Conservation (phyloP, 371 early-diverging fungal species). For the Haplosporangium sp. region DNA sequence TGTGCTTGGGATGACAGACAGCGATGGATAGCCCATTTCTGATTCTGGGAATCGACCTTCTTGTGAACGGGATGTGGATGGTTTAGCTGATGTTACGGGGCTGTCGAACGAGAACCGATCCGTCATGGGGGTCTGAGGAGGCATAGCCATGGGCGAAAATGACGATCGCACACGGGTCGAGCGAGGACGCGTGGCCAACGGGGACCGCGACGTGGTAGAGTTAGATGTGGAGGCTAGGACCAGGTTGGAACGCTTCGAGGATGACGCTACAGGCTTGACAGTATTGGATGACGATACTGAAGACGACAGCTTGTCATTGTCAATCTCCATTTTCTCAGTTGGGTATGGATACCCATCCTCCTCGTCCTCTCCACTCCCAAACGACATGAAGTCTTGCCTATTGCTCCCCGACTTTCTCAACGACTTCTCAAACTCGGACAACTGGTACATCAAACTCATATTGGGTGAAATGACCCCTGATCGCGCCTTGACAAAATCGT, state of each 20-base stretch:
- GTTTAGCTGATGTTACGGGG: not conserved
- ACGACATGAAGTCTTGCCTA: not conserved
- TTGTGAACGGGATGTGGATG: slow-evolving; percentile 4
- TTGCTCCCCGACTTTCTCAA: slow-evolving; percentile 9
- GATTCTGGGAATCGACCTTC: not conserved
- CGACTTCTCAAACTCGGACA: slow-evolving; percentile 78
- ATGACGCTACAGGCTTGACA: not conserved
- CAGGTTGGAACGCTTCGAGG: slow-evolving; percentile 6
- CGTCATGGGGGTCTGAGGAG: slow-evolving; percentile 25
- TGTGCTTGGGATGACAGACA: not conserved
- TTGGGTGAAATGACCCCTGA: slow-evolving; percentile 86
- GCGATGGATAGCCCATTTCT: not conserved
- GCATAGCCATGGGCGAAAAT: slow-evolving; percentile 1
- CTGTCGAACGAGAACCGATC: slow-evolving; percentile 23
- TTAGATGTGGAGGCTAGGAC: slow-evolving; percentile 5
- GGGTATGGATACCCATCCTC: slow-evolving; percentile 42
- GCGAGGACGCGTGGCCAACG: slow-evolving; percentile 16
- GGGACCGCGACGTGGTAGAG: not conserved
- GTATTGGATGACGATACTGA: no score
- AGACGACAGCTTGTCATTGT: not conserved
- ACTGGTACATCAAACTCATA: slow-evolving; percentile 79
- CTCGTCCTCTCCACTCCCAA: slow-evolving; percentile 19
- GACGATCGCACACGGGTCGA: slow-evolving; percentile 20
- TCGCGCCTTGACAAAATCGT: slow-evolving; percentile 77
- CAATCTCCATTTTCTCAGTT: slow-evolving; percentile 20